Evolutionary conservation across 2,329 filamentous ascomycete species (phyloP).

Genomic region (Colletotrichum filicis): DNA sequence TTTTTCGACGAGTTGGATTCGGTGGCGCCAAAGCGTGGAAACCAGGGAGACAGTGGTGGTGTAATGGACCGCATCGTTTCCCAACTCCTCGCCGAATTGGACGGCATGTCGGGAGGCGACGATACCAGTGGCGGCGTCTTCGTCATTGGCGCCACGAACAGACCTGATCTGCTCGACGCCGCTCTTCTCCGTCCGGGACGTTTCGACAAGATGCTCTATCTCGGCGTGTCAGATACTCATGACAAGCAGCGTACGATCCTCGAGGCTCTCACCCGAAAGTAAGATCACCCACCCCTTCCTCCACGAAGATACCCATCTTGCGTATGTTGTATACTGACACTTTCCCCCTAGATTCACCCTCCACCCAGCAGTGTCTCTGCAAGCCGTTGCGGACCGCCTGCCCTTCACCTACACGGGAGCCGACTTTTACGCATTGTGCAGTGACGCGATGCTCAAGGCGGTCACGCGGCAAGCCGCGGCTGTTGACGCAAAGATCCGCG

Average conservation of each 20-base stretch:
- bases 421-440: constrained; percentile 96
- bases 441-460: constrained; percentile 98
- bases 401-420: constrained; percentile 98
- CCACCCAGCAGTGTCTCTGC: constrained; percentile 80
- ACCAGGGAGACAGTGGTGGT: constrained; percentile 95
- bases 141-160: constrained; percentile 95
- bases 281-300: constrained; percentile 49
- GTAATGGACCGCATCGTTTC: constrained; percentile 99
- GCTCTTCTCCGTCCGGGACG: constrained; percentile 88
- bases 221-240: constrained; percentile 96
- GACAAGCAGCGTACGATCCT: constrained; percentile 96
- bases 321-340: constrained; percentile 16
- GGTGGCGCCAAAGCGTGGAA: constrained; percentile 94
- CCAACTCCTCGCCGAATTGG: constrained; percentile 92
- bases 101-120: constrained; percentile 96
- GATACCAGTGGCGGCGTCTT: constrained; percentile 87
- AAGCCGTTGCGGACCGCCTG: constrained; percentile 77
- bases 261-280: constrained; percentile 95
- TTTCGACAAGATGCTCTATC: constrained; percentile 98
- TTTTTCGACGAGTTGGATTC: constrained; percentile 96
- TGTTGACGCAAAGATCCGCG: constrained; percentile 85
- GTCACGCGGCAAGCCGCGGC: constrained; percentile 88
- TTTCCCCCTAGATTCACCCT: constrained; percentile 77
- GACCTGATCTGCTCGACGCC: constrained; percentile 91
- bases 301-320: background rate